Evolutionary conservation across 169 alveolate genomes (phyloP), one percentile per base, ranked within the genome.

Genomic region (Babesia gibsoni): DNA sequence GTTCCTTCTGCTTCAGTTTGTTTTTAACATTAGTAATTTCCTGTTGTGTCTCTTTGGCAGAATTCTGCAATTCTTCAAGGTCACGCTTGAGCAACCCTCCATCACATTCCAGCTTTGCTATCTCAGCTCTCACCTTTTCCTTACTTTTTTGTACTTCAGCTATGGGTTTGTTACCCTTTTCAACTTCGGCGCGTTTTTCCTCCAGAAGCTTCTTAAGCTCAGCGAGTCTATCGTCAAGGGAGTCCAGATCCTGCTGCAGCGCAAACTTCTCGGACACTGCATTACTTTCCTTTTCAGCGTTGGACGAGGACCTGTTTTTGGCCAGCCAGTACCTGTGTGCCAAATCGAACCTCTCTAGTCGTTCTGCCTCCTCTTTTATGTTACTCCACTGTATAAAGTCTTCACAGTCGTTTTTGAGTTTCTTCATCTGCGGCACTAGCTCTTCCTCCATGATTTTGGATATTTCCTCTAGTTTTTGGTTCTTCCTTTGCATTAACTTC

Each of bases 381-480:
- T 82, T 72, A 57, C 69, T 77, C 68, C 84, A 80, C 48, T 64
- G 77, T 63, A 87, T 84, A 69, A 66, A 81, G 56, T 88, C 91
- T 35, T 88, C 91, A 52, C 78, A 73, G 58, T 95, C 98, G 79
- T 84, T 89, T 56, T 83, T 93, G 50, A 94, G 85, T 66, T 93
- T 88, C 69, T 89, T 84, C 52, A 94, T 79, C 61, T 92, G 79
- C 27, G 99, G 99, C 42, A 91, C 88, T 7, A 96, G 92, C 52
- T 95, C 98, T n/a, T 92, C 93, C 41, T 84, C 89, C 25, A 95
- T 64, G 41, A 94, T 87, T 59, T 92, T 82, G 58, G 89, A 83
- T n/a, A 96, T 95, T 67, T 94, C 97, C 33, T 89, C 89, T 46
- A 96, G 68, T 80, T 95, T 96, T 57, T 79, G 92, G 56, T 95